phyloP scores from a whole-genome alignment of 768 basidiomycete genomes.

The Leccinum longicurvipes region DNA sequence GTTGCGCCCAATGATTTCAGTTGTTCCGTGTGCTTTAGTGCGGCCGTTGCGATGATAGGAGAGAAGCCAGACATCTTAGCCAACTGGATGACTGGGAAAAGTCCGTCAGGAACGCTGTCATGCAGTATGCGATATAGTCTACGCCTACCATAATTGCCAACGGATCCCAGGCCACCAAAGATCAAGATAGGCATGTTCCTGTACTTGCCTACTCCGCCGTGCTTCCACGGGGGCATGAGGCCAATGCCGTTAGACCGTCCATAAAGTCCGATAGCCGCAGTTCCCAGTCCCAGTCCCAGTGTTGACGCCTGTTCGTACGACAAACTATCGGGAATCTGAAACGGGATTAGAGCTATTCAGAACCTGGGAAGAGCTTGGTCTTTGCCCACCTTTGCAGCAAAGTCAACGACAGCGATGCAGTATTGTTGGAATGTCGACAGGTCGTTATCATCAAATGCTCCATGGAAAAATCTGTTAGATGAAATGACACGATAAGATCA shows the following conservation, averaged over 20 bases:
- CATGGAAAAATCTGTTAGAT: slow-evolving; percentile 38
- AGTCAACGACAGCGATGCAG: slow-evolving; percentile 38
- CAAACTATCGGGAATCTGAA: slow-evolving; percentile 44
- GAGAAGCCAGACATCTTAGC: slow-evolving; percentile 41
- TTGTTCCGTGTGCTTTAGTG: slow-evolving; percentile 34
- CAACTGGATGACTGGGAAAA: slow-evolving; percentile 35
- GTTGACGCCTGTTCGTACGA: slow-evolving; percentile 49
- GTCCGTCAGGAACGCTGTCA: slow-evolving; percentile 14
- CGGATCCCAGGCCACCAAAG: slow-evolving; percentile 46
- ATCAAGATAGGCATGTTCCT: slow-evolving; percentile 44
- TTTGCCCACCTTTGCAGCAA: slow-evolving; percentile 37
- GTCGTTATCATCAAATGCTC: slow-evolving; percentile 37
- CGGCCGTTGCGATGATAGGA: slow-evolving; percentile 33
- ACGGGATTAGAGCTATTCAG: slow-evolving; percentile 8
- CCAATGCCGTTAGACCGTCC: slow-evolving; percentile 38
- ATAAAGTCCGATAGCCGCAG: slow-evolving; percentile 51
- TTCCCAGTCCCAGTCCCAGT: slow-evolving; percentile 46
- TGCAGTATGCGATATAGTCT: slow-evolving; percentile 2
- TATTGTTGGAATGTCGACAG: slow-evolving; percentile 45
- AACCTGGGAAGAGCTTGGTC: not conserved
- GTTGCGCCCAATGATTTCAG: slow-evolving; percentile 35
- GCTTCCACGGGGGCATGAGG: slow-evolving; percentile 38
- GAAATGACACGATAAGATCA: slow-evolving; percentile 24
- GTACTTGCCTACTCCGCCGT: slow-evolving; percentile 39
- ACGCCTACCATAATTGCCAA: slow-evolving; percentile 47